Evolutionary conservation across 305 asterid species (phyloP), one percentile per base, ranked within the genome.

Genomic region (Fraxinus sp.): DNA sequence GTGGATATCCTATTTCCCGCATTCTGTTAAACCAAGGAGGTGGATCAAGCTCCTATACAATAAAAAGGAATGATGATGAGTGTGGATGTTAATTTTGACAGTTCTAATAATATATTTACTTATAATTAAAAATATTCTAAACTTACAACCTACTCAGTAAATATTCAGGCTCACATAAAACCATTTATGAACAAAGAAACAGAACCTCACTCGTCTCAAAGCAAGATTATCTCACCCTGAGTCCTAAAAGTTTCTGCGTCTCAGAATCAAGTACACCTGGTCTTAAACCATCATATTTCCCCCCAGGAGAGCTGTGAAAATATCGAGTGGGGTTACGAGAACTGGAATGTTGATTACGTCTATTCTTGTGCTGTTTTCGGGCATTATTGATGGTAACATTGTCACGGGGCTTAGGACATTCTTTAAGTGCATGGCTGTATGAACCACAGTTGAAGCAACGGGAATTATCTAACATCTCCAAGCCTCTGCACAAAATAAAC

Each of bases 21-120:
- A 94, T 96, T 89, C 98, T 91, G 91, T 91, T 85, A 82, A 96
- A 97, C 99, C 99, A 96, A 46, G 99, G 99, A 83, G 99, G 99
- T 83, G 99, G 99, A 87, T 96, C 98, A 82, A 91, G 87, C 88
- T 91, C 98, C 99, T 96, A 86, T 46, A 83, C 13, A 73, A 85
- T 72, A 83, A 83, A 82, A 80, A 81, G 2, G 73, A 66, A 66
- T 77, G 86, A 82, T 73, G 72, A 59, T 80, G 74, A 71, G 78
- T 37, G 72, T 28, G 35, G 46, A 79, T 73, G 59, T 30, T 43
- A 68, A 59, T 62, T 75, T 26, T 8, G 37, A 76, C 39, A 80
- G 39, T 80, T 75, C 52, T 62, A 33, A 59, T 33, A 26, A 32
- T 16, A 59, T 6, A 83, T 8, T 73, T 77, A 81, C 78, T 57